Evolutionary conservation across 768 basidiomycete genomes (phyloP), one percentile per base, ranked within the genome.

Genomic region (Obba rivulosa): DNA sequence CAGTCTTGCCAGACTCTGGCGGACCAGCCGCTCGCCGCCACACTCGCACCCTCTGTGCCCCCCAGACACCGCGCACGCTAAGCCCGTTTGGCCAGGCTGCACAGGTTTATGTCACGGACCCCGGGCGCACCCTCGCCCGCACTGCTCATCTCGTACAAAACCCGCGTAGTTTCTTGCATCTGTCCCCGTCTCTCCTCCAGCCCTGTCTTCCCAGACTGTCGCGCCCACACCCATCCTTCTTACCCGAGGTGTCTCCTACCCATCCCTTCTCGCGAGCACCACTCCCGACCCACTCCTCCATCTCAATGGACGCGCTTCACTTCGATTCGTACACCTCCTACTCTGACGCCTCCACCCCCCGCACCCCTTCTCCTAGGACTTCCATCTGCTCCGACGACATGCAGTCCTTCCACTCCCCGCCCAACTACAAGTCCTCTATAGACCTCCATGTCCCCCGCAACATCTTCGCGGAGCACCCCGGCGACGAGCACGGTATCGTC

Each of bases 271-370:
- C 45, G 44, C 47, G 50, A 43, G 42, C 54, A 11, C 43, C 44
- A n/a, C 25, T 21, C 25, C 17, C 49, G 46, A 45, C 34, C 36
- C 46, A 44, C 44, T 41, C 51, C 42, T 49, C 60, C 38, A 34
- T 43, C 50, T 53, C 57, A 52, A 76, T 76, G 74, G 74, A 76
- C 61, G 41, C 63, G 46, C 55, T 64, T 55, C 61, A 62, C 36
- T 86, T 83, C 65, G 81, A 84, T 70, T 65, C 71, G 7, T 85
- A 81, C 66, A 68, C 78, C 43, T 74, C 80, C 56, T 83, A 81
- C 71, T 80, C 81, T 48, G 80, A 84, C 69, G 76, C 80, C 53
- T 84, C 84, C 38, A 72, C 77, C 1, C 86, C 87, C 2, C 78
- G 85, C 47, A 88, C 87, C 0, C 87, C 87, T 0, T 87, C 87